These are phyloP conservation scores for Mrakia frigida DNA, from an alignment of 768 basidiomycete species.

Conservation along the genomic window DNA sequence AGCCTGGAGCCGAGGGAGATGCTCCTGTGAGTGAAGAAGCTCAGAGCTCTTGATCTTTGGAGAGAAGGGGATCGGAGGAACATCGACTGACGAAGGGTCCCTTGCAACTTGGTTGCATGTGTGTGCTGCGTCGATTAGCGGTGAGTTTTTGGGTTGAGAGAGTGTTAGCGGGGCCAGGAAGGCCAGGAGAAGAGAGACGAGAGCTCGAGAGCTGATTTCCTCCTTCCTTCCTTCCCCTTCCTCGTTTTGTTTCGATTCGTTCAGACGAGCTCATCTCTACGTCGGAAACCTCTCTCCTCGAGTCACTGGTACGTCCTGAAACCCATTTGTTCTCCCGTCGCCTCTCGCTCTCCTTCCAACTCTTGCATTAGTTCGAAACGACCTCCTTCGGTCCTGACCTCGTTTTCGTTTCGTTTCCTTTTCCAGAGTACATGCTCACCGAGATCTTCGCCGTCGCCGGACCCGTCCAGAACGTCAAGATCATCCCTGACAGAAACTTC, in stretches of 20 bases:
- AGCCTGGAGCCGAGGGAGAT: slow-evolving; percentile 24
- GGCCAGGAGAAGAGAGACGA: too few species aligned
- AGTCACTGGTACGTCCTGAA: slow-evolving; percentile 62
- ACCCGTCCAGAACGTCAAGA: slow-evolving; percentile 97
- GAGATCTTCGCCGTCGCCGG: slow-evolving; percentile 88
- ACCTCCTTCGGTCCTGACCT: too few species aligned
- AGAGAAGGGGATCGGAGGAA: too few species aligned
- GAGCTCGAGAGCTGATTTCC: slow-evolving; percentile 14
- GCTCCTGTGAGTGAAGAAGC: slow-evolving; percentile 32
- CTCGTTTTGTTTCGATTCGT: slow-evolving; percentile 8
- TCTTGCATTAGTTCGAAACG: not conserved
- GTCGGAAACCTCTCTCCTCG: slow-evolving; percentile 96
- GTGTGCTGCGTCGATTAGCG: slow-evolving; percentile 6
- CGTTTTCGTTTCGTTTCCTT: not conserved
- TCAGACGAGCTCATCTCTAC: slow-evolving; percentile 89
- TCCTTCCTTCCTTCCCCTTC: slow-evolving; percentile 25
- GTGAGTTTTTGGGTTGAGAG: not conserved
- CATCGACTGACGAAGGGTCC: too few species aligned
- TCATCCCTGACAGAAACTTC: slow-evolving; percentile 98
- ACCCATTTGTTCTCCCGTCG: not conserved
- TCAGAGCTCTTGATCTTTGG: too few species aligned
- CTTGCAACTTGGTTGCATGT: not conserved
- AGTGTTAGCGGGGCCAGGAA: too few species aligned
- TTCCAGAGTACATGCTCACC: slow-evolving; percentile 35
- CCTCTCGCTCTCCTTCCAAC: not conserved